A percentile compares a stretch with the other conserved stretches of the same genome.
Conservation (phyloP, 768 basidiomycete species). For the Tulasnella sp. region DNA sequence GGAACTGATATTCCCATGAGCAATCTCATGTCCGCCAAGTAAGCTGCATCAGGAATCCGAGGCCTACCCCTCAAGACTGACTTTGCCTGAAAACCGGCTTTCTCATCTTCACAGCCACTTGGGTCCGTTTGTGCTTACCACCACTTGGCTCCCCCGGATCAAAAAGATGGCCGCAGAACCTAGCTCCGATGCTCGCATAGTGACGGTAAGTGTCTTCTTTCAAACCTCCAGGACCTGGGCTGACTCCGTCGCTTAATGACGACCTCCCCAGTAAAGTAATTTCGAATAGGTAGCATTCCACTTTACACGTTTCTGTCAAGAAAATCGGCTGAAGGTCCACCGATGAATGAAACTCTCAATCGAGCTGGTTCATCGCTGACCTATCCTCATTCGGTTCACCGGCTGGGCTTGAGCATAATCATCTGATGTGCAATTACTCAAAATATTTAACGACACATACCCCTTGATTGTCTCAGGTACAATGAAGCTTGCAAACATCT, state of each 20-base stretch:
- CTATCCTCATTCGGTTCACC: no score
- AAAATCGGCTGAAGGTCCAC: neutral
- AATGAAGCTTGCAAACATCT: conserved; percentile 41
- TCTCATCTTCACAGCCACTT: conserved; percentile 32
- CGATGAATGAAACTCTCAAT: no score
- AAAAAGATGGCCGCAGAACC: conserved; percentile 37
- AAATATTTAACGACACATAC: no score
- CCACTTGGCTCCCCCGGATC: conserved; percentile 42
- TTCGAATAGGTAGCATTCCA: neutral
- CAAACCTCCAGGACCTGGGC: neutral
- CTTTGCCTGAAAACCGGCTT: no score
- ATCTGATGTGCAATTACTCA: no score
- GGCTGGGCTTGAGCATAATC: no score
- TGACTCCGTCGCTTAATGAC: no score
- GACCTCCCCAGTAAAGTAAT: no score
- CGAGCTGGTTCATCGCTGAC: no score
- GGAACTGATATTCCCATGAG: neutral
- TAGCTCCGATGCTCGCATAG: conserved; percentile 47
- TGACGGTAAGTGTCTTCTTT: conserved; percentile 35
- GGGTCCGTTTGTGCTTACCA: conserved; percentile 45
- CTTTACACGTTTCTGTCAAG: neutral
- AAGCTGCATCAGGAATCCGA: neutral
- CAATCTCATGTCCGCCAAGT: neutral
- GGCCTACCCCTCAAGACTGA: conserved; percentile 1
- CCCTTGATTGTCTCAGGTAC: no score